phyloP scores from a whole-genome alignment of 768 basidiomycete species.

The Tylopilus vinaceipallidus region DNA sequence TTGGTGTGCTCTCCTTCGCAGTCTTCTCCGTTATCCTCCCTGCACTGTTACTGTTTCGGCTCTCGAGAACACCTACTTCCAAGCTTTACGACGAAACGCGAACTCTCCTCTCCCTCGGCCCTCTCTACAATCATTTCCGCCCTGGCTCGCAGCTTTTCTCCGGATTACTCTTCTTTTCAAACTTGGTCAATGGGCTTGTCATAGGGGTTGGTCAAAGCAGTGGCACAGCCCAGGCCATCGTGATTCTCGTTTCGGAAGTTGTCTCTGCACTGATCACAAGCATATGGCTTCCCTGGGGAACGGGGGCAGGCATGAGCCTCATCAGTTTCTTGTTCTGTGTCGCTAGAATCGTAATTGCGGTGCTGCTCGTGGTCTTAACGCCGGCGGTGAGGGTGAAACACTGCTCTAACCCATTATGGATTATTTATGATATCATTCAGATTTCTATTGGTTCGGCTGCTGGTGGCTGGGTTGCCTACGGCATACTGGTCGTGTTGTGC shows the following conservation, averaged over 20 bases:
- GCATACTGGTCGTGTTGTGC: constrained; percentile 79
- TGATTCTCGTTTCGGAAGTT: constrained; percentile 89
- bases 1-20: constrained; percentile 80
- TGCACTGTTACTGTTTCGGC: constrained; percentile 67
- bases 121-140: constrained; percentile 92
- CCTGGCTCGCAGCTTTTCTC: constrained; percentile 91
- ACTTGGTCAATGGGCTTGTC: constrained; percentile 77
- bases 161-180: constrained; percentile 74
- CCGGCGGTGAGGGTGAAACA: constrained; percentile 63
- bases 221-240: constrained; percentile 88
- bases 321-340: constrained; percentile 94
- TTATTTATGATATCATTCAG: constrained; percentile 39
- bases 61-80: constrained; percentile 76
- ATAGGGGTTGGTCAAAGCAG: constrained; percentile 89
- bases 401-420: not conserved
- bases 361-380: constrained; percentile 86
- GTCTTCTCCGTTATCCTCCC: constrained; percentile 80
- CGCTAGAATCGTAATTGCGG: constrained; percentile 84
- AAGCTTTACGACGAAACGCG: constrained; percentile 95
- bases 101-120: constrained; percentile 85
- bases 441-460: constrained; percentile 80
- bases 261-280: constrained; percentile 84
- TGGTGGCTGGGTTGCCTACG: constrained; percentile 92
- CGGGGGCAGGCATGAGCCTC: constrained; percentile 94
- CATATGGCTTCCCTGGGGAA: constrained; percentile 95